Base-by-base conservation (phyloP, 2,329 filamentous ascomycete genomes). In the Emmonsia crescens region DNA sequence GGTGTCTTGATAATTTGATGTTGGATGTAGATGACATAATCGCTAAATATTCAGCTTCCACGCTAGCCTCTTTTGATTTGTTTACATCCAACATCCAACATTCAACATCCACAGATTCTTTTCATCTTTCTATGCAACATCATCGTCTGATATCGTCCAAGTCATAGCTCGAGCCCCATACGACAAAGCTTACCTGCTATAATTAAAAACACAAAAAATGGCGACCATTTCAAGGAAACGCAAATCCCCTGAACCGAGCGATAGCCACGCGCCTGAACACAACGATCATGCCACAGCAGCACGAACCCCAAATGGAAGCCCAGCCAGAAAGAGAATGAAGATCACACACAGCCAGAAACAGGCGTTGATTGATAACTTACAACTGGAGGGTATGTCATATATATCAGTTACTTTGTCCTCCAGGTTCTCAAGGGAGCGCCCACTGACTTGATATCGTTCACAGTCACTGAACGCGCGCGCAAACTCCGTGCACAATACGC, bases 401-500 rank as follows among this genome's bases (percentile, higher is more conserved):
- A 38, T 3, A 19, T 9, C 27, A 14, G 51, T 40, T 29, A 38
- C 36, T 19, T 27, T 44, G 2, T 38, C 42, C 10, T 36, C 21
- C 16, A 8, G 19, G 6, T 48, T 19, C 19, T n/a, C 14, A 49
- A 49, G 19, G 46, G 48, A 3, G 24, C 12, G 14, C 12, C 2
- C 9, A 46, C 55, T 57, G 16, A 57, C 40, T 31, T 48, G 29
- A 40, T 57, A n/a, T 33, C 56, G n/a, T 33, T 57, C 60, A 40
- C 67, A 96, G 91, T 96, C 67, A 91, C 89, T 21, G 89, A 95
- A 76, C 85, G 92, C 72, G 89, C 90, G 64, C 85, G 93, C 68
- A 91, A 93, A 74, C 80, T 97, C 64, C 85, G 92, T 69, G 88
- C 92, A 6, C 91, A 96, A 73, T 96, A 95, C 77, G 87, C 88